Percentiles rank a stretch among this genome's conserved stretches.
Conservation (phyloP, 805 yeast genomes). For the Kluyveromyces aestuarii region DNA sequence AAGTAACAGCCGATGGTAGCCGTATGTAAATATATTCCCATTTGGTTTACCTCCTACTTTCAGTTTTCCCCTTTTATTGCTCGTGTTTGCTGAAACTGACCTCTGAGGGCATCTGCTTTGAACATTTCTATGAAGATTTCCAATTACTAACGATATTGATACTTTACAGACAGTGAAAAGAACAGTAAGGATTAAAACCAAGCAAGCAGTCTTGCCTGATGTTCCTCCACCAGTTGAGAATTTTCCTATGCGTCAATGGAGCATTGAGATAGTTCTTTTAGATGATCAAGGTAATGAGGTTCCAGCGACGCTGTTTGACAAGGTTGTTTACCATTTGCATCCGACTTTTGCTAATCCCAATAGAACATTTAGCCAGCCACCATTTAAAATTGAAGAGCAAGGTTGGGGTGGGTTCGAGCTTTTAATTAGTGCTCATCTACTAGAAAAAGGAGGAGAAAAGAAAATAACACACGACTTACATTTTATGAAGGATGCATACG, state of each 20-base stretch:
- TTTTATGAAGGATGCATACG: conserved; percentile 68
- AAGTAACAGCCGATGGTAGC: background rate
- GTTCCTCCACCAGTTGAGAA: conserved; percentile 81
- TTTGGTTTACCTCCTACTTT: background rate
- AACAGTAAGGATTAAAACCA: conserved; percentile 79
- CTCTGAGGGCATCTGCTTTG: too few relatives aligned
- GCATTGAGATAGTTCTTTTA: conserved; percentile 63
- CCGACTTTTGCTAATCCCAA: conserved; percentile 91
- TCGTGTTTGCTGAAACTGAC: background rate
- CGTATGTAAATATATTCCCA: background rate
- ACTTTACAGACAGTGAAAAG: conserved; percentile 52
- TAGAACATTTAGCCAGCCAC: conserved; percentile 70
- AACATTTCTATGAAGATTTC: background rate
- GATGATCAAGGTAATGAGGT: conserved; percentile 74
- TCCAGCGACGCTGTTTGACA: conserved; percentile 83
- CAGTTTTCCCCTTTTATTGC: background rate
- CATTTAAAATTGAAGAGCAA: conserved; percentile 81
- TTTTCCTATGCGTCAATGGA: conserved; percentile 93
- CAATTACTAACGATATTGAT: background rate
- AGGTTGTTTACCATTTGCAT: conserved; percentile 86
- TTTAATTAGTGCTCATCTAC: conserved; percentile 63
- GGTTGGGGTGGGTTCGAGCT: conserved; percentile 99
- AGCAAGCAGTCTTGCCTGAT: conserved; percentile 73
- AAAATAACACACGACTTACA: conserved; percentile 84
- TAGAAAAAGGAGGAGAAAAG: conserved; percentile 84